A percentile compares a stretch with the other conserved stretches of the same genome.
These are phyloP conservation scores for Aspergillus proliferans DNA, from an alignment of 2,329 filamentous ascomycete species.

Conservation along the genomic window DNA sequence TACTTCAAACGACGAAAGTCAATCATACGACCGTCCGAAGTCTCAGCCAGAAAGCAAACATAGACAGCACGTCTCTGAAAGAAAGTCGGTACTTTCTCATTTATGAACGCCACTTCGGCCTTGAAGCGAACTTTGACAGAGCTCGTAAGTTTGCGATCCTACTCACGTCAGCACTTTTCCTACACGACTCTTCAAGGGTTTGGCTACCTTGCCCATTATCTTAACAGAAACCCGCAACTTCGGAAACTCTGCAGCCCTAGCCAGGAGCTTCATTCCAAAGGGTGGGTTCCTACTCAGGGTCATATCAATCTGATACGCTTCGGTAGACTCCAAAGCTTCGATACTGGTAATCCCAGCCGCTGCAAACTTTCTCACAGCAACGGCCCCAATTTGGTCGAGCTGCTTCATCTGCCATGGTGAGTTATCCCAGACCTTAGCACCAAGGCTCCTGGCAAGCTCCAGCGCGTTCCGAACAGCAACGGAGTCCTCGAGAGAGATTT, in stretches of 20 bases:
- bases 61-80: constrained; percentile 63
- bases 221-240: constrained; percentile 53
- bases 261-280: constrained; percentile 66
- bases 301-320: constrained; percentile 68
- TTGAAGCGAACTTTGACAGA: constrained; percentile 57
- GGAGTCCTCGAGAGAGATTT: constrained; percentile 58
- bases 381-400: constrained; percentile 69
- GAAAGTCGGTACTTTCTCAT: constrained; percentile 52
- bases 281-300: constrained; percentile 74
- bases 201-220: constrained; percentile 41
- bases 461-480: constrained; percentile 62
- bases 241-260: constrained; percentile 65
- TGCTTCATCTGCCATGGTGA: constrained; percentile 76
- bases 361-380: constrained; percentile 67
- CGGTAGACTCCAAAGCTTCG: constrained; percentile 59
- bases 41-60: constrained; percentile 68
- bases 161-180: constrained; percentile 3
- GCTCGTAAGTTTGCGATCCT: constrained; percentile 33
- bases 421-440: constrained; percentile 74
- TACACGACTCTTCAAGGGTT: not conserved
- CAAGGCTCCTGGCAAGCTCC: constrained; percentile 70
- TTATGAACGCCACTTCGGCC: constrained; percentile 64
- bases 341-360: constrained; percentile 66
- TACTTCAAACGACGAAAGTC: constrained; percentile 61
- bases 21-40: constrained; percentile 60